Base-by-base conservation (phyloP, 352 stramenopile genomes). In the Phytopythium ostracodes region DNA sequence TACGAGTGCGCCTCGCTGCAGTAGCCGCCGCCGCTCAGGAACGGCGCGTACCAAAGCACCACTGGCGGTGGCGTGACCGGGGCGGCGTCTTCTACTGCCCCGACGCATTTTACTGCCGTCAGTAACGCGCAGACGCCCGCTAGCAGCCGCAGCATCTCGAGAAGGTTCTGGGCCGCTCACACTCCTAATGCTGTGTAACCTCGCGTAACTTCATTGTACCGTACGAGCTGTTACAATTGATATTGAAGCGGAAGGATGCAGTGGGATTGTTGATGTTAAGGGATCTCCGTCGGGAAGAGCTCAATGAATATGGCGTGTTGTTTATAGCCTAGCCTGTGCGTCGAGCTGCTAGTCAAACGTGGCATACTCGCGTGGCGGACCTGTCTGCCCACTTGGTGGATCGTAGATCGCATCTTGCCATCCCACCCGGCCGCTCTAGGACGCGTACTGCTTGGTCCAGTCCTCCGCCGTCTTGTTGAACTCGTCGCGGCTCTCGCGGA, bases 401-500 rank as follows among this genome's bases (percentile, higher is more conserved):
- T 25, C 44, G 20, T 29, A 15, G 44, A 11, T 31, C 44, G 9
- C 7, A 29, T 22, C 7, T 20, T n/a, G n/a, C n/a, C n/a, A n/a
- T n/a, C 20, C 20, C 27, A 5, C 29, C 17, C 49, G 49, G 14
- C 1, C 24, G 49, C 17, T 44, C 57, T 91, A 96, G 58, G 83
- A 93, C 25, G 88, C 88, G 71, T 94, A 96, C 66, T 96, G 84
- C 74, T 91, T 93, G 36, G 87, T 96, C 88, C 88, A 96, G 43
- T 98, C 96, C 66, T 92, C 88, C 25, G 96, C 96, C 33, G 78
- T 97, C 65, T 96, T 92, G 64, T 95, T 78, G 79, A 98, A 99
- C 47, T 89, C 87, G 24, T 90, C 87, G 57, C 91, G 94, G 72
- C 98, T 96, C 60, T 96, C 94, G 62, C 92, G 75, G 35, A 98